Evolutionary conservation across 139 green algal genomes (phyloP).

Genomic region (Dunaliella sp.): DNA sequence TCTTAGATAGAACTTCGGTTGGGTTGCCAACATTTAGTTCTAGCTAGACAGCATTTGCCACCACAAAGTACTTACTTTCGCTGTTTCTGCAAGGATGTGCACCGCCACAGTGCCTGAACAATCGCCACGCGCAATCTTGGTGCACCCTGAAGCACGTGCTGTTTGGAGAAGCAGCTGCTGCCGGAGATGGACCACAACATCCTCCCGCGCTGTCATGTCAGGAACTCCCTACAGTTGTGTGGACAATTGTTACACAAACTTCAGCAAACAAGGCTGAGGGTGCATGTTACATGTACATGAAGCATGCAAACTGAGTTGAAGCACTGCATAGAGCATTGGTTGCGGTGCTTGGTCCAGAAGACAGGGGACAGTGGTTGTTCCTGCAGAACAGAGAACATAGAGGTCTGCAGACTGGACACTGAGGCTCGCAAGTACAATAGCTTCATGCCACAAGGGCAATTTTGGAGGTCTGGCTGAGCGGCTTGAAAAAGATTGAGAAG

Average conservation of each 20-base stretch:
- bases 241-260: neutral
- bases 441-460: too few species aligned
- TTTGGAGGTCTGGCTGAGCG: too few species aligned
- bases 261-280: too few species aligned
- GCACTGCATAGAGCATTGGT: too few species aligned
- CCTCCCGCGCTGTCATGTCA: conserved; percentile 66
- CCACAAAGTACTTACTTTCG: conserved; percentile 54
- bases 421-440: too few species aligned
- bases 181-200: conserved; percentile 61
- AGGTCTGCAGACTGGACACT: too few species aligned
- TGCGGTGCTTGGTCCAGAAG: too few species aligned
- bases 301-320: too few species aligned
- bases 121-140: conserved; percentile 55
- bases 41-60: neutral
- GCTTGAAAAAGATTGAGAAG: too few species aligned
- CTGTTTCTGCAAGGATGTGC: conserved; percentile 50
- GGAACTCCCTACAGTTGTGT: conserved; percentile 49
- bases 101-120: conserved; percentile 50
- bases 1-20: neutral
- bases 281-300: too few species aligned
- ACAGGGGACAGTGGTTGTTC: too few species aligned
- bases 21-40: neutral
- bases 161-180: conserved; percentile 46
- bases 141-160: conserved; percentile 40
- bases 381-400: too few species aligned